Percentiles rank a stretch among this genome's conserved stretches.
Conservation (phyloP, 1,284 basidiomycete genomes). For the Apiotrichum gracile region DNA sequence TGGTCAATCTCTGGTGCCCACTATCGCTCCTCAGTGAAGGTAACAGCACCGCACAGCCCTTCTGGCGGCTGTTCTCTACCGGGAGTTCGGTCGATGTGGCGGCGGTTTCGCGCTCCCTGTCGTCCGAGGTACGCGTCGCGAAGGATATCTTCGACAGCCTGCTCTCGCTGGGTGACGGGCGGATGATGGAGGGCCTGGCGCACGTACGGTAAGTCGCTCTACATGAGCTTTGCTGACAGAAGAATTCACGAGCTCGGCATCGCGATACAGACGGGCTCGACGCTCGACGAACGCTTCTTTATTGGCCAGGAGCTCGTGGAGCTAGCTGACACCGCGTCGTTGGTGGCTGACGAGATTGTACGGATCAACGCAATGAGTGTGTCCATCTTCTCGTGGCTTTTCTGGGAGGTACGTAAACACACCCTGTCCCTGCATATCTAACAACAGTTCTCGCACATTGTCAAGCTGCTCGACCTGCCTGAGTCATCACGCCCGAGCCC, state of each 20-base stretch:
- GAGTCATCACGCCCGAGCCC: background rate
- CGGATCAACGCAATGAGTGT: slow-evolving; percentile 38
- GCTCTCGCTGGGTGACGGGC: slow-evolving; percentile 29
- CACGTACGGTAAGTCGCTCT: slow-evolving; percentile 31
- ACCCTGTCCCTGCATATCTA: background rate
- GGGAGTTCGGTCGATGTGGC: slow-evolving; percentile 24
- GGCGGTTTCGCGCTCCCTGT: slow-evolving; percentile 28
- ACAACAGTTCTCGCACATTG: slow-evolving; percentile 30
- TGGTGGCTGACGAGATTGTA: slow-evolving; percentile 36
- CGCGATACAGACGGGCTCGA: slow-evolving; percentile 31
- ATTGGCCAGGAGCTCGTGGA: slow-evolving; percentile 32
- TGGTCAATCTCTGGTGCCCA: slow-evolving; percentile 25
- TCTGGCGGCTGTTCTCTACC: slow-evolving; percentile 15
- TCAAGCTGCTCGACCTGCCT: slow-evolving; percentile 23
- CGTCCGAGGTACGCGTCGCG: slow-evolving; percentile 29
- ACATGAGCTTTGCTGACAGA: background rate
- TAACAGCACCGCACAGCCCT: slow-evolving; percentile 19
- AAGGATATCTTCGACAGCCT: slow-evolving; percentile 42
- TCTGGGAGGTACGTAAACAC: slow-evolving; percentile 33
- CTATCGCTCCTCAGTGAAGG: slow-evolving; percentile 14
- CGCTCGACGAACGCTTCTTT: slow-evolving; percentile 30
- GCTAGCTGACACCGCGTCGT: slow-evolving; percentile 37
- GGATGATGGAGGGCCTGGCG: slow-evolving; percentile 28
- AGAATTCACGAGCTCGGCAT: slow-evolving; percentile 41
- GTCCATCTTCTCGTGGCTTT: slow-evolving; percentile 39